Base-by-base conservation (phyloP, 2,329 filamentous ascomycete species). In the Dactylellina parvicollis region DNA sequence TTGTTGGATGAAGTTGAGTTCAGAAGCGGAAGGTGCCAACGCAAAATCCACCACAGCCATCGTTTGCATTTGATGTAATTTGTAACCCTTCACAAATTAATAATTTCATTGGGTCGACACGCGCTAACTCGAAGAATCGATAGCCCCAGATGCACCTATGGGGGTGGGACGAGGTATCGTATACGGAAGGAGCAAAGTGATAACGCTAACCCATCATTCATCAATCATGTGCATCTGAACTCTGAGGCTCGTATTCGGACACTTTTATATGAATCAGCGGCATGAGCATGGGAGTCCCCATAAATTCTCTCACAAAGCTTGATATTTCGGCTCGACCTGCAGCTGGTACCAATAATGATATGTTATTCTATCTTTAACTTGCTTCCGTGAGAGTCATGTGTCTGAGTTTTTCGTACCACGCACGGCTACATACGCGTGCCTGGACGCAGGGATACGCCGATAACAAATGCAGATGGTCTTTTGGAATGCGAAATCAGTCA, bases 21-120 rank as follows among this genome's bases (percentile, higher is more conserved):
- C 67, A 3, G 59, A 72, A 65, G 50, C 5, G 67, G 67, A 59
- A 72, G 67, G 67, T 72, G 47, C 30, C 67, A 72, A 72, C 67
- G 52, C 67, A 65, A 56, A 44, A 44, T 22, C 16, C 18, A 44
- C 40, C 40, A 40, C 36, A 16, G 10, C 30, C 12, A 12, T 32
- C 30, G 12, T 12, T 5, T 32, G 5, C 30, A 32, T 32, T 12
- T 5, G 12, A 32, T 32, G 30, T 5, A 32, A 5, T n/a, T 4
- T 4, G 34, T 38, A n/a, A 14, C 3, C 4, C 16, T n/a, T 38
- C 4, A 38, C 12, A 4, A 14, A 8, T 18, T 44, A 20, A 4
- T 12, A 8, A 44, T n/a, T n/a, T n/a, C n/a, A n/a, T n/a, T n/a
- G n/a, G n/a, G n/a, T n/a, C n/a, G n/a, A n/a, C n/a, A n/a, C n/a